These are phyloP conservation scores for Ceratocystis variospora DNA, from an alignment of 2,329 filamentous ascomycete genomes.

Conservation along the genomic window DNA sequence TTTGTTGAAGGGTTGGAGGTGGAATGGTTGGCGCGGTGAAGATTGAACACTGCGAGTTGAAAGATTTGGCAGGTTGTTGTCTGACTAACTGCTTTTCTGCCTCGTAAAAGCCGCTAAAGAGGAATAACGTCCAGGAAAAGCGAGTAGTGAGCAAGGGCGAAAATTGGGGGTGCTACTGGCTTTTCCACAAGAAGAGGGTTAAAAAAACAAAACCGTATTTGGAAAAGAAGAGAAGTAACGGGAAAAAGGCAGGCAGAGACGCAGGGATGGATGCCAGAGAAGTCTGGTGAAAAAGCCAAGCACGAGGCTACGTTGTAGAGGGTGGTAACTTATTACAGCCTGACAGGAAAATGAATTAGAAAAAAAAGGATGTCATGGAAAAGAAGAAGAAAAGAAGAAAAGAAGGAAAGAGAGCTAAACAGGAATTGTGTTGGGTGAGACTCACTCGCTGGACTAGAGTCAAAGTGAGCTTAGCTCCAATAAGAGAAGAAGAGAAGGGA, in stretches of 20 bases:
- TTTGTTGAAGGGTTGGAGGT: background rate
- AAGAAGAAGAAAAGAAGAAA: conserved; percentile 5
- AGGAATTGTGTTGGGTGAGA: conserved; percentile 14
- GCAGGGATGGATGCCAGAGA: background rate
- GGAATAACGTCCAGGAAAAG: background rate
- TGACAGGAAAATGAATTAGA: background rate
- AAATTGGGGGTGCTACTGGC: background rate
- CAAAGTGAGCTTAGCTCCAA: conserved; percentile 8
- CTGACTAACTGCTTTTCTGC: background rate
- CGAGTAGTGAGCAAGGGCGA: background rate
- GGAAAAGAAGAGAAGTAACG: background rate
- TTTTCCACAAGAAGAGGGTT: background rate
- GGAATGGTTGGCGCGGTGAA: background rate
- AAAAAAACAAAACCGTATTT: background rate
- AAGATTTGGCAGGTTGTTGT: background rate
- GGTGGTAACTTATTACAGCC: background rate
- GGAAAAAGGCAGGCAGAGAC: background rate
- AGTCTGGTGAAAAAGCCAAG: conserved; percentile 14
- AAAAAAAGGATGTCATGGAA: conserved; percentile 18
- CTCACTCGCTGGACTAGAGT: conserved; percentile 4
- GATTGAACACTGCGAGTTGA: background rate
- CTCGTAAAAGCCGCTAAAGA: background rate
- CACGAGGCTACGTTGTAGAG: background rate
- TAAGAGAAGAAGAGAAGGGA: conserved; percentile 3
- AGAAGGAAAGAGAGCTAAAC: conserved; percentile 12